Conservation (phyloP, 164 flowering plant species). For the Cinnamomum chago region DNA sequence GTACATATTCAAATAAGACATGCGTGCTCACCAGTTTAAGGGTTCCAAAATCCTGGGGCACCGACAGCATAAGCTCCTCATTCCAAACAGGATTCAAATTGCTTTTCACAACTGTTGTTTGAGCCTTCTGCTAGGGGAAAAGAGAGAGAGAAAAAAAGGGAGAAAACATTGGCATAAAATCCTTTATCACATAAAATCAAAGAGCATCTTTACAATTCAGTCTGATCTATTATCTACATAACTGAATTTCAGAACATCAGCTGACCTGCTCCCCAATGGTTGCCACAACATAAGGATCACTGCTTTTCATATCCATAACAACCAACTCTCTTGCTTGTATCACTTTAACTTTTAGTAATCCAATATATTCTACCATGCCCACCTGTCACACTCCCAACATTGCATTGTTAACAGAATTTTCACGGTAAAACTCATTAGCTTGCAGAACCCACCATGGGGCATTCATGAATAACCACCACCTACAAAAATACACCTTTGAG, state of each 20-base stretch:
- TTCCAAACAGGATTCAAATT: constrained; percentile 94
- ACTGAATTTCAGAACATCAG: not conserved
- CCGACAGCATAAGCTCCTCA: constrained; percentile 93
- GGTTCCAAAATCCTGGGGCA: constrained; percentile 67
- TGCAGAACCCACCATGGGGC: not conserved
- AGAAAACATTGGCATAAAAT: not conserved
- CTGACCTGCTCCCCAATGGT: constrained; percentile 75
- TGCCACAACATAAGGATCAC: constrained; percentile 89
- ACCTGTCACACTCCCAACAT: constrained; percentile 31
- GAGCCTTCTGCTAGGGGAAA: constrained; percentile 46
- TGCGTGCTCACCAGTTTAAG: constrained; percentile 64
- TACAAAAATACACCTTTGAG: not conserved
- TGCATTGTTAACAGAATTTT: not conserved
- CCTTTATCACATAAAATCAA: not conserved
- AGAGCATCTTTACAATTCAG: not conserved
- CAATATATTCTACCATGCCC: constrained; percentile 94
- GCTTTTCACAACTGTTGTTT: constrained; percentile 63
- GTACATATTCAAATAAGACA: not conserved
- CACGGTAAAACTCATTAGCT: not conserved
- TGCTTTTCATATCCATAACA: constrained; percentile 81
- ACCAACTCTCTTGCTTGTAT: constrained; percentile 78
- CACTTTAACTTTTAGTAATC: constrained; percentile 82
- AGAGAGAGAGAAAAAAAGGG: not conserved
- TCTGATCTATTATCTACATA: not conserved
- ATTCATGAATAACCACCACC: not conserved